phyloP scores from a whole-genome alignment of 352 stramenopile species.

The Phytophthora pinifolia region DNA sequence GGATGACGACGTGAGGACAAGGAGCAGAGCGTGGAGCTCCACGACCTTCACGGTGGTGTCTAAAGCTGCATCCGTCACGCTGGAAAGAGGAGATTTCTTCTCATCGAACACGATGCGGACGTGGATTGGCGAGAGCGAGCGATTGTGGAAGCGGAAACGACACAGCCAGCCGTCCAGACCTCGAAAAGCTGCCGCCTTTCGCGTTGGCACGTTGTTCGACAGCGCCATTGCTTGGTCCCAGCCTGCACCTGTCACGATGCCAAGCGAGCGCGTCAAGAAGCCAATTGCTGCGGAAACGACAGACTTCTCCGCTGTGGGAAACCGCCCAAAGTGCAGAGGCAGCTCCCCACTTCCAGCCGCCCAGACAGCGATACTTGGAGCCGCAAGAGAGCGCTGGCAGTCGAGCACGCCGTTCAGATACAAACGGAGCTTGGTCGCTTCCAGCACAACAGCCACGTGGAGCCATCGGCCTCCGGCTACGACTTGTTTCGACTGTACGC shows the following conservation, averaged over 20 bases:
- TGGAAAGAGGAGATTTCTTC: conserved; percentile 30
- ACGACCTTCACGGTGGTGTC: conserved; percentile 18
- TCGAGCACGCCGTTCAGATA: conserved; percentile 92
- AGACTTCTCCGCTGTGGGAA: conserved; percentile 3
- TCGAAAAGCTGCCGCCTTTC: conserved; percentile 20
- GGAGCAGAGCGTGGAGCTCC: conserved; percentile 43
- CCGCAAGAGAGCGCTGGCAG: conserved; percentile 64
- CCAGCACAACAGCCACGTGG: conserved; percentile 85
- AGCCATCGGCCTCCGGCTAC: conserved; percentile 74
- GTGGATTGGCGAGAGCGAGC: conserved; percentile 91
- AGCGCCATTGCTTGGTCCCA: conserved; percentile 9
- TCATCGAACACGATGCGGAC: conserved; percentile 91
- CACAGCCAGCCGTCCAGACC: conserved; percentile 85
- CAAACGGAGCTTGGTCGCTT: conserved; percentile 84
- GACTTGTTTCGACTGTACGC: conserved; percentile 72
- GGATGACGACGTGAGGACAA: conserved; percentile 49
- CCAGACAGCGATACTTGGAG: conserved; percentile 31
- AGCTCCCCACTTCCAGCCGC: conserved; percentile 38
- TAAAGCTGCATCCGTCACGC: not conserved
- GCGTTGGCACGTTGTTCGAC: conserved; percentile 14
- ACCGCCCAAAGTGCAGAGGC: conserved; percentile 57
- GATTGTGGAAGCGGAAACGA: conserved; percentile 89
- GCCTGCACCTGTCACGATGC: conserved; percentile 12
- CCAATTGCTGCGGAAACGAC: conserved; percentile 13
- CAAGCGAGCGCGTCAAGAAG: conserved; percentile 26